These are phyloP conservation scores for Skeletonema grethae DNA, from an alignment of 108 stramenopile genomes.

Conservation along the genomic window DNA sequence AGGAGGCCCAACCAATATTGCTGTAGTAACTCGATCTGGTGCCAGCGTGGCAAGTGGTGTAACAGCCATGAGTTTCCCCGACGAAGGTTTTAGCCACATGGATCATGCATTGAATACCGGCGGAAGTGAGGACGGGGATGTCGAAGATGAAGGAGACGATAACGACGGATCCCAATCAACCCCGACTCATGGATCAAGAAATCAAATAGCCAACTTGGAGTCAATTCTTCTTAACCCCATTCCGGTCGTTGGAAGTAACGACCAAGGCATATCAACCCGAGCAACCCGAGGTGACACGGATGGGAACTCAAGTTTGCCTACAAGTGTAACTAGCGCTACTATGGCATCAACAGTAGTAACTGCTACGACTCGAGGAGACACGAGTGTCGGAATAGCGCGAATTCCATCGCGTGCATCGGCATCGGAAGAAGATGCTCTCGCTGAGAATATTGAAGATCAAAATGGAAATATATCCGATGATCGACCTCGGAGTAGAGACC, in stretches of 20 bases:
- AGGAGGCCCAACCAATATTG: conserved; percentile 52
- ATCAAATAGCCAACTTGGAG: conserved; percentile 49
- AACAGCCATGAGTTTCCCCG: conserved; percentile 54
- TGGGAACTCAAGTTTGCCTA: conserved; percentile 56
- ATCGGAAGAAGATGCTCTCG: conserved; percentile 36
- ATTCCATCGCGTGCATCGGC: conserved; percentile 38
- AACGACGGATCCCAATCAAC: conserved; percentile 29
- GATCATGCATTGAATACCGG: conserved; percentile 30
- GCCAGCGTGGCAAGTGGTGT: conserved; percentile 59
- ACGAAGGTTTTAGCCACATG: conserved; percentile 37
- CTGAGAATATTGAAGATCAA: conserved; percentile 25
- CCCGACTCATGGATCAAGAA: conserved; percentile 38
- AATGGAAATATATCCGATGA: neutral
- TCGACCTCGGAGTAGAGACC: conserved; percentile 28
- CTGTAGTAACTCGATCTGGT: conserved; percentile 55
- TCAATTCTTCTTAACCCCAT: conserved; percentile 58
- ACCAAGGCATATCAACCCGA: conserved; percentile 49
- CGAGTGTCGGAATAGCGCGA: conserved; percentile 32
- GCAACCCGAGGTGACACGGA: conserved; percentile 51
- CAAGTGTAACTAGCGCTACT: conserved; percentile 50
- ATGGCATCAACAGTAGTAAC: conserved; percentile 50
- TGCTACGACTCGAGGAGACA: conserved; percentile 43
- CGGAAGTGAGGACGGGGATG: conserved; percentile 50
- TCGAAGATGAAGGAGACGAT: conserved; percentile 47
- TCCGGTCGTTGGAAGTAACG: conserved; percentile 24